A percentile compares a stretch with the other conserved stretches of the same genome.
phyloP scores from a whole-genome alignment of 2,329 filamentous ascomycete species.

The Trichoderma arundinaceum region DNA sequence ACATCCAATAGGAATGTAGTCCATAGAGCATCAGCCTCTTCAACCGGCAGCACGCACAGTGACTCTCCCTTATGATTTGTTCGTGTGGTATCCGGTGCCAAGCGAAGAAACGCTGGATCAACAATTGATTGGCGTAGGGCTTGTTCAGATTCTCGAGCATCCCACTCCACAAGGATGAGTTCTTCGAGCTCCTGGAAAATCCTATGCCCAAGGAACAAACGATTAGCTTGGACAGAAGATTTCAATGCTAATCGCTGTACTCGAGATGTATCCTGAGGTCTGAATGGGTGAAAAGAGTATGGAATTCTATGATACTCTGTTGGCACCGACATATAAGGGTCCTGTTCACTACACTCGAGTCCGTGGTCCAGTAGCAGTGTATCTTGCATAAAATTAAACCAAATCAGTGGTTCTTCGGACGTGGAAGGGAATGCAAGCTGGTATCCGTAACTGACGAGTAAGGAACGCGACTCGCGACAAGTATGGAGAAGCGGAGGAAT shows the following conservation, averaged over 20 bases:
- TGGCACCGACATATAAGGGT: background rate
- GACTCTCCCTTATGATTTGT: background rate
- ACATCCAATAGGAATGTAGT: background rate
- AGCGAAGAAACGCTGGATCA: background rate
- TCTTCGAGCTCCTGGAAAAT: background rate
- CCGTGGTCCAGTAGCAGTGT: conserved; percentile 1
- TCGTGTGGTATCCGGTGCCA: background rate
- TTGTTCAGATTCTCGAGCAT: background rate
- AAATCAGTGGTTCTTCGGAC: background rate
- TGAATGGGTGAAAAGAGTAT: background rate
- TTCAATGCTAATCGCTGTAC: background rate
- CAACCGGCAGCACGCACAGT: background rate
- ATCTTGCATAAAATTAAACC: background rate
- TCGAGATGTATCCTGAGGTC: background rate
- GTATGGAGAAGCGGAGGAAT: conserved; percentile 4
- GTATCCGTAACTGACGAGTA: background rate
- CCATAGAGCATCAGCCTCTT: background rate
- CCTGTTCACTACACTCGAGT: background rate
- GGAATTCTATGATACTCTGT: background rate
- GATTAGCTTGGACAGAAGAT: background rate
- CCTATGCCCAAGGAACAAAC: background rate
- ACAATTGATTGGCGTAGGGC: background rate
- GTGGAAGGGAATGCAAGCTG: conserved; percentile 14
- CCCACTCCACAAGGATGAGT: background rate
- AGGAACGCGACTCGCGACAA: conserved; percentile 7